Evolutionary conservation across 768 basidiomycete species (phyloP).

Genomic region (Tremella mesenterica): DNA sequence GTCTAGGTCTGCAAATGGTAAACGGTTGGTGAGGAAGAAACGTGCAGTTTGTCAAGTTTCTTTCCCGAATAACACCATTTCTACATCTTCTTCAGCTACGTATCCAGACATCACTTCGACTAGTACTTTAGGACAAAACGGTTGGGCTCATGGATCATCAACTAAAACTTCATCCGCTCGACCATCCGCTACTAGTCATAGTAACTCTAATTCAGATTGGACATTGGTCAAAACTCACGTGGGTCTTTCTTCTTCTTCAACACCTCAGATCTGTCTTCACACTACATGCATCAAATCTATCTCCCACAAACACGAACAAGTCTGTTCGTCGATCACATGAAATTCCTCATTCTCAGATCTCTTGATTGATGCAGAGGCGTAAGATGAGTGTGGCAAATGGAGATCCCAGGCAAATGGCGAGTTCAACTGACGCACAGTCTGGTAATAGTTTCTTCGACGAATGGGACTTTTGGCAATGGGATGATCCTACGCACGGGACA

Average conservation of each 20-base stretch:
- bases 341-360: neutral
- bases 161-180: slow-evolving; percentile 20
- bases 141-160: slow-evolving; percentile 13
- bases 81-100: slow-evolving; percentile 1
- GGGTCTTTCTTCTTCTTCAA: slow-evolving; percentile 11
- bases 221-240: slow-evolving; percentile 15
- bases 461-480: slow-evolving; percentile 57
- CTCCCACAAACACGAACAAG: slow-evolving; percentile 23
- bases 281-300: slow-evolving; percentile 9
- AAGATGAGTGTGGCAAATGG: too few species aligned
- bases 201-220: slow-evolving; percentile 11
- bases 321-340: slow-evolving; percentile 4
- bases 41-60: slow-evolving; percentile 21
- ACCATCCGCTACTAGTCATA: slow-evolving; percentile 5
- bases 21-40: slow-evolving; percentile 40
- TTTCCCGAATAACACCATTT: slow-evolving; percentile 11
- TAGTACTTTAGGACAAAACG: slow-evolving; percentile 8
- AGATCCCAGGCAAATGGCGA: too few species aligned
- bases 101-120: slow-evolving; percentile 11
- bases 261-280: slow-evolving; percentile 7
- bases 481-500: slow-evolving; percentile 65
- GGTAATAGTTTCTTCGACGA: slow-evolving; percentile 72
- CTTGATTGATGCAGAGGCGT: neutral
- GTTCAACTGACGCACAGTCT: slow-evolving; percentile 39
- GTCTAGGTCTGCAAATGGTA: slow-evolving; percentile 9